Conservation (phyloP, 305 asterid species). For the Rubia peregrina region DNA sequence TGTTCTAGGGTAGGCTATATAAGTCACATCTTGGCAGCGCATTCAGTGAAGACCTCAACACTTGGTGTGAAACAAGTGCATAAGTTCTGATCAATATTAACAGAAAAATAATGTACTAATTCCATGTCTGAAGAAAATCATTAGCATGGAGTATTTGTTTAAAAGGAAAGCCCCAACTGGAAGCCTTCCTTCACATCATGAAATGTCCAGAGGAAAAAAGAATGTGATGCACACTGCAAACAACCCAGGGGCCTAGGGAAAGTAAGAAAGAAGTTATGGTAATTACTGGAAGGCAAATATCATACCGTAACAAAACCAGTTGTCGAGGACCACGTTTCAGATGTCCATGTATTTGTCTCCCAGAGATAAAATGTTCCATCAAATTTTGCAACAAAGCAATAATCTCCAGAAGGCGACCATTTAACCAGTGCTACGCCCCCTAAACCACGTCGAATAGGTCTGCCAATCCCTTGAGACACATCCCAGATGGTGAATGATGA, state of each 20-base stretch:
- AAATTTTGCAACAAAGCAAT: constrained; percentile 81
- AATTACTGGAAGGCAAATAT: not conserved
- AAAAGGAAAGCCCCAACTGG: not conserved
- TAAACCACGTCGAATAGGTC: constrained; percentile 92
- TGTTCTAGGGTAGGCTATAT: not conserved
- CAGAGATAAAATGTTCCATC: constrained; percentile 96
- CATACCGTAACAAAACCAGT: constrained; percentile 89
- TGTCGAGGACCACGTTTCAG: constrained; percentile 89
- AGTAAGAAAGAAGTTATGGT: not conserved
- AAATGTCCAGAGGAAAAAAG: no score
- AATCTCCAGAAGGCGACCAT: constrained; percentile 98
- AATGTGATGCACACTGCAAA: not conserved
- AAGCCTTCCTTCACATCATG: not conserved
- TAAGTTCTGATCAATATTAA: no score
- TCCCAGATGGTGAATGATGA: constrained; percentile 96
- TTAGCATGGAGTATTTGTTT: not conserved
- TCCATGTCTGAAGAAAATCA: not conserved
- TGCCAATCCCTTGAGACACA: constrained; percentile 86
- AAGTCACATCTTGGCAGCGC: not conserved
- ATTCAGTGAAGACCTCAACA: not conserved
- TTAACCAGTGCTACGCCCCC: constrained; percentile 91
- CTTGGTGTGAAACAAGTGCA: not conserved
- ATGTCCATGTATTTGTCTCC: constrained; percentile 99
- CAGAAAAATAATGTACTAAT: not conserved
- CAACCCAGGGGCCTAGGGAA: no score